These are phyloP conservation scores for Candida chilensis DNA, from an alignment of 805 yeast genomes.

Conservation along the genomic window DNA sequence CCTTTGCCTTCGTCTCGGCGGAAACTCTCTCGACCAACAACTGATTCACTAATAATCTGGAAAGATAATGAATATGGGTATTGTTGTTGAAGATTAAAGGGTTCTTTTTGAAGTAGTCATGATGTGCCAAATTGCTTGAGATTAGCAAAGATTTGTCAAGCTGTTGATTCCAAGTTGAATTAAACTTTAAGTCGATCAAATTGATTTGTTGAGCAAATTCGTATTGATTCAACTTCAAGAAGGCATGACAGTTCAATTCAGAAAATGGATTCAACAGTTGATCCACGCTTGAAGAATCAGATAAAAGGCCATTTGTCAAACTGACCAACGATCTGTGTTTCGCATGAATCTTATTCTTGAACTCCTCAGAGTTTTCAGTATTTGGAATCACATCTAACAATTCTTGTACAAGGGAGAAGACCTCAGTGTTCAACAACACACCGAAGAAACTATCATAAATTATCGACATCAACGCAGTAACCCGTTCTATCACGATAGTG, in stretches of 20 bases:
- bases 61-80: slow-evolving; percentile 66
- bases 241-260: slow-evolving; percentile 11
- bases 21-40: slow-evolving; percentile 42
- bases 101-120: slow-evolving; percentile 41
- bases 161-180: slow-evolving; percentile 68
- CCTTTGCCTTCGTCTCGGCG: slow-evolving; percentile 44
- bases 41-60: slow-evolving; percentile 62
- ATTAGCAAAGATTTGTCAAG: slow-evolving; percentile 69
- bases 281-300: slow-evolving; percentile 6
- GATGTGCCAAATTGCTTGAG: slow-evolving; percentile 36
- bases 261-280: background rate
- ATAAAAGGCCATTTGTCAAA: slow-evolving; percentile 6
- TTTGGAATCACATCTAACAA: slow-evolving; percentile 38
- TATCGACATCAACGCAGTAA: slow-evolving; percentile 44
- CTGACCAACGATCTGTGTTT: slow-evolving; percentile 32
- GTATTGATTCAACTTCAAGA: slow-evolving; percentile 44
- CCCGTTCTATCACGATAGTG: slow-evolving; percentile 37
- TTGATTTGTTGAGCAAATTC: slow-evolving; percentile 57
- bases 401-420: slow-evolving; percentile 48
- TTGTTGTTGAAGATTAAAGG: slow-evolving; percentile 71
- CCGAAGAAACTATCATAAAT: slow-evolving; percentile 58
- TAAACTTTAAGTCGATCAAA: slow-evolving; percentile 57
- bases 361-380: slow-evolving; percentile 38
- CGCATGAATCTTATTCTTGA: slow-evolving; percentile 42
- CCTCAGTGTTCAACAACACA: slow-evolving; percentile 53